Evolutionary conservation across 1,284 basidiomycete species (phyloP).

Genomic region (Limonomyces culmigenus): DNA sequence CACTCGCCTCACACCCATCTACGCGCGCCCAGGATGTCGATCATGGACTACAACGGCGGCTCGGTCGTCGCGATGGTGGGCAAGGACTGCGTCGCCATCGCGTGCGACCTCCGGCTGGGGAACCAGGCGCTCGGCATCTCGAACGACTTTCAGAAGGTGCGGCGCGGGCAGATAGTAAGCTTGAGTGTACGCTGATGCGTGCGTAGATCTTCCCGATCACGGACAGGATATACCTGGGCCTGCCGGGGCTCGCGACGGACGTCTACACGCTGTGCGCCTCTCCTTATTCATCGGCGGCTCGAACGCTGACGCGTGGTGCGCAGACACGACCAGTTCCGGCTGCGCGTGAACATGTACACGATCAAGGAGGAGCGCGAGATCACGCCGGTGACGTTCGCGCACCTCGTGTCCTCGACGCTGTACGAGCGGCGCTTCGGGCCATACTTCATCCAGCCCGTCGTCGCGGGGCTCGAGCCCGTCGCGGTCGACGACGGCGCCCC

Average conservation of each 20-base stretch:
- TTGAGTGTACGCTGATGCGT: neutral
- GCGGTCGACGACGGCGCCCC: constrained; percentile 19
- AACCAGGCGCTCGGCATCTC: constrained; percentile 82
- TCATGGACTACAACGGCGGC: constrained; percentile 86
- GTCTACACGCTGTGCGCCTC: constrained; percentile 71
- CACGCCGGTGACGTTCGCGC: constrained; percentile 90
- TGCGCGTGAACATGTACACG: constrained; percentile 96
- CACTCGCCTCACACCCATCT: no score
- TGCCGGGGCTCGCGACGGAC: constrained; percentile 90
- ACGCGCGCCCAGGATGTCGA: constrained; percentile 42
- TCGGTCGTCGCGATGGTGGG: constrained; percentile 98
- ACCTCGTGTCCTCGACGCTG: constrained; percentile 91
- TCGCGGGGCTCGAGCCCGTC: constrained; percentile 77
- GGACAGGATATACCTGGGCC: constrained; percentile 83
- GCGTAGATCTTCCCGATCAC: constrained; percentile 87
- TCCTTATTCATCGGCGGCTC: constrained; percentile 3
- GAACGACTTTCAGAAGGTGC: constrained; percentile 87
- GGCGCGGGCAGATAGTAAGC: constrained; percentile 6
- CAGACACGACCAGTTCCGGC: constrained; percentile 81
- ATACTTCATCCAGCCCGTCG: constrained; percentile 94
- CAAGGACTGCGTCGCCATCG: constrained; percentile 98
- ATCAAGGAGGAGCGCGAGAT: constrained; percentile 99
- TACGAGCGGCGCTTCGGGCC: constrained; percentile 96
- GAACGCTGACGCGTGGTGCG: constrained; percentile 5
- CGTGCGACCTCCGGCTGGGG: constrained; percentile 86